Base-by-base conservation (phyloP, 805 yeast species). In the Dipodascopsis tothii region DNA sequence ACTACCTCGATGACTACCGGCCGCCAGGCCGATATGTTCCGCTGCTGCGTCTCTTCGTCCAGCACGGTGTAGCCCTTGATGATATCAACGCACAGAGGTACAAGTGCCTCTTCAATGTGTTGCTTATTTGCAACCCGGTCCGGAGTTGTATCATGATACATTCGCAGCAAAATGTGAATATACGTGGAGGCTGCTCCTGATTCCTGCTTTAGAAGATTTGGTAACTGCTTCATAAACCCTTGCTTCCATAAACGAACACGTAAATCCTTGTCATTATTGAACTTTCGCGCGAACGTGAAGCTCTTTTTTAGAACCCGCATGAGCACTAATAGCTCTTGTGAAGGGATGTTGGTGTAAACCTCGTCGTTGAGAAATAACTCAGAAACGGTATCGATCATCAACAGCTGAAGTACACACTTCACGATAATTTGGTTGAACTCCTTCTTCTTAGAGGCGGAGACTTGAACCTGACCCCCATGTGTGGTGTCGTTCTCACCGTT, bases 121-220 rank as follows among this genome's bases (percentile, higher is more conserved):
- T 65, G 62, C 55, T 78, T 75, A 46, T 72, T 69, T 46, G 66
- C 70, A 34, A 56, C 61, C 23, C 66, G 66, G 3, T 73, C 69
- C 59, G 77, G 77, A 21, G 68, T 71, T 14, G 71, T 69, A 58
- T 81, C 86, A 48, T 82, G 75, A 61, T 85, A 87, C 58, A 90
- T 67, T 56, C 82, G 73, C 71, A 90, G 84, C 70, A 84, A 71
- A 37, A 88, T 73, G 56, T 81, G 79, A 51, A 90, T 78, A 60
- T 80, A 83, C 1, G 87, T 95, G 1, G 94, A 90, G 1, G 95
- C 81, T 0, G 96, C 78, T 28, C 86, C 77, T 0, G 94, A 80
- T 63, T 94, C 98, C 64, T 94, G 98, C 56, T 84, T 84, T 56
- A 88, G 68, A 56, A 92, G 67, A 56, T 92, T 94, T 18, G 99